Evolutionary conservation across 352 stramenopile species (phyloP).

Genomic region (Globisporangium okanoganense): DNA sequence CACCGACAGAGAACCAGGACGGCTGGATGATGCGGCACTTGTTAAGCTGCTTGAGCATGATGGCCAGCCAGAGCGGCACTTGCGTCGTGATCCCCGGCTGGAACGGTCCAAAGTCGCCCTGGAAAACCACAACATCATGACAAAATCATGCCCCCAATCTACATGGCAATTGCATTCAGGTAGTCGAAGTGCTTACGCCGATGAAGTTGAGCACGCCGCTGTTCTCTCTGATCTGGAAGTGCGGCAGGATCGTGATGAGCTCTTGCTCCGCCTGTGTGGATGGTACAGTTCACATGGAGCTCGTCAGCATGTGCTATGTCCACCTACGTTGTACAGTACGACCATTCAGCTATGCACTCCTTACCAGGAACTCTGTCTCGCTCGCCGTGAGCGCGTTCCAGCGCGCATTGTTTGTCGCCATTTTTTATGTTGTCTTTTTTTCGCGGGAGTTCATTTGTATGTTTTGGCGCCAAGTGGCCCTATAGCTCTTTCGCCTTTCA

Average conservation of each 20-base stretch:
- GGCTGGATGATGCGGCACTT: constrained; percentile 84
- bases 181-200: constrained; percentile 25
- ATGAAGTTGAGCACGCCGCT: constrained; percentile 79
- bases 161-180: no score
- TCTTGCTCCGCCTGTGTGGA: constrained; percentile 73
- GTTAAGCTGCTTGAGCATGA: constrained; percentile 87
- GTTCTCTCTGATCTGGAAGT: constrained; percentile 82
- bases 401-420: constrained; percentile 13
- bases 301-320: background rate
- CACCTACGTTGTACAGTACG: no score
- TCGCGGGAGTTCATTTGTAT: background rate
- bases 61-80: constrained; percentile 86
- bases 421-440: background rate
- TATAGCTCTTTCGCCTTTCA: constrained; percentile 9
- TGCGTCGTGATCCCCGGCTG: constrained; percentile 78
- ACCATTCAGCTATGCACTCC: constrained; percentile 3
- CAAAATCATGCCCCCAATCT: background rate
- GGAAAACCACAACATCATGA: background rate
- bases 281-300: background rate
- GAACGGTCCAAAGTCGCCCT: constrained; percentile 88
- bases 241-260: constrained; percentile 81
- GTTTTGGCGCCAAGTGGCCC: constrained; percentile 9
- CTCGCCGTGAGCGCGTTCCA: constrained; percentile 38
- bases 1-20: constrained; percentile 79
- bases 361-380: constrained; percentile 80